Evolutionary conservation across 169 alveolate genomes (phyloP), one percentile per base, ranked within the genome.

Genomic region (Besnoitia besnoiti): DNA sequence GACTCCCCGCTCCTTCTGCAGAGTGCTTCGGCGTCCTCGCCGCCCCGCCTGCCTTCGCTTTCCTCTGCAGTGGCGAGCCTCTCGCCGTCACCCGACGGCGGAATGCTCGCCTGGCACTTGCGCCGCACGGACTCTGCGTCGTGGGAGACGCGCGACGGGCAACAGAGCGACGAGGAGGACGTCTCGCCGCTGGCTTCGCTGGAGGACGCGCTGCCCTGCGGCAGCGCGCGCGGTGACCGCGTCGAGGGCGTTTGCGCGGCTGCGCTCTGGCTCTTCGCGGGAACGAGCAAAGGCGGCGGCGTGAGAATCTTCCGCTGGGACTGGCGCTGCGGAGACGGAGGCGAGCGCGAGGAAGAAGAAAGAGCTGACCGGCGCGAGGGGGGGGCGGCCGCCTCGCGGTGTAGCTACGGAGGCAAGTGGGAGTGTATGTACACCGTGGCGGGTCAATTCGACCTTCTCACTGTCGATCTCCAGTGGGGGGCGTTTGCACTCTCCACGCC

Each of bases 181-280:
- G n/a, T n/a, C n/a, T n/a, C n/a, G n/a, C n/a, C n/a, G n/a, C n/a
- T n/a, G n/a, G n/a, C n/a, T n/a, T n/a, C n/a, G n/a, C n/a, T n/a
- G n/a, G n/a, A n/a, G n/a, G n/a, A n/a, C n/a, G n/a, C n/a, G n/a
- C n/a, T n/a, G n/a, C n/a, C n/a, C n/a, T n/a, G n/a, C n/a, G n/a
- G n/a, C n/a, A n/a, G n/a, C n/a, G n/a, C n/a, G 27, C 67, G 67
- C 33, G 30, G 67, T 14, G 55, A 14, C 19, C 42, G 14, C 82
- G 39, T 73, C 39, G 82, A 42, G 46, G 94, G 90, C 50, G 67
- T 90, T 4, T 51, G 39, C 35, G 94, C 94, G 5, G 91, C 50
- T 27, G 94, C 94, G 0, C 91, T 91, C 0, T 91, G 94, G 94
- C 85, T 91, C 44, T 91, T 91, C 59, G 94, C 94, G 33, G 87